Evolutionary conservation across 805 yeast genomes (phyloP).

Genomic region (Candida stauntonica): DNA sequence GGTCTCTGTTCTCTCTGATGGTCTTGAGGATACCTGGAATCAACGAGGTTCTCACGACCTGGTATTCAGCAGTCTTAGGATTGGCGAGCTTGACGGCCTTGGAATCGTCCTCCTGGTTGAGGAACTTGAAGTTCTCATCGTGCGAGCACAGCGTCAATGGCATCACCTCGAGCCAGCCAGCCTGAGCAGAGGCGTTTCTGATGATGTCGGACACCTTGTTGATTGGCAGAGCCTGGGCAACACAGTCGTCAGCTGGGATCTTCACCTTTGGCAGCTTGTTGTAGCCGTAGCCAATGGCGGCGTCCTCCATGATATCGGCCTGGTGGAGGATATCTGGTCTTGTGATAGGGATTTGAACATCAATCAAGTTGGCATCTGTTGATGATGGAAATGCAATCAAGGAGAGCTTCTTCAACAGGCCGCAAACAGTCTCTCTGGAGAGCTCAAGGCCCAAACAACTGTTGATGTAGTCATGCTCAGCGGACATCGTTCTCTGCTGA

Average conservation of each 20-base stretch:
- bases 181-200: conserved; percentile 86
- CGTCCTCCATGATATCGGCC: conserved; percentile 98
- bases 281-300: conserved; percentile 94
- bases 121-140: conserved; percentile 90
- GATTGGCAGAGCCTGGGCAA: conserved; percentile 85
- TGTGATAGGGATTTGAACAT: conserved; percentile 76
- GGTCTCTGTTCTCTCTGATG: conserved; percentile 92
- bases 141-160: conserved; percentile 95
- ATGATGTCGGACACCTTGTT: conserved; percentile 89
- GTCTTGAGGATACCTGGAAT: conserved; percentile 95
- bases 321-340: conserved; percentile 95
- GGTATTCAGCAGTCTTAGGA: conserved; percentile 95
- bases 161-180: conserved; percentile 94
- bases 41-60: conserved; percentile 93
- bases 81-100: conserved; percentile 86
- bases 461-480: conserved; percentile 82
- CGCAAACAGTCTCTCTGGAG: conserved; percentile 60
- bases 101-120: conserved; percentile 72
- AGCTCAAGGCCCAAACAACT: conserved; percentile 85
- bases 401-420: conserved; percentile 76
- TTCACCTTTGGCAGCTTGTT: conserved; percentile 77
- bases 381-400: conserved; percentile 55
- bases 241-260: conserved; percentile 71
- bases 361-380: conserved; percentile 36
- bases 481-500: conserved; percentile 59